Percentiles rank a stretch among this genome's conserved stretches.
Conservation (phyloP, 768 basidiomycete species). For the Boletus rubropictus region DNA sequence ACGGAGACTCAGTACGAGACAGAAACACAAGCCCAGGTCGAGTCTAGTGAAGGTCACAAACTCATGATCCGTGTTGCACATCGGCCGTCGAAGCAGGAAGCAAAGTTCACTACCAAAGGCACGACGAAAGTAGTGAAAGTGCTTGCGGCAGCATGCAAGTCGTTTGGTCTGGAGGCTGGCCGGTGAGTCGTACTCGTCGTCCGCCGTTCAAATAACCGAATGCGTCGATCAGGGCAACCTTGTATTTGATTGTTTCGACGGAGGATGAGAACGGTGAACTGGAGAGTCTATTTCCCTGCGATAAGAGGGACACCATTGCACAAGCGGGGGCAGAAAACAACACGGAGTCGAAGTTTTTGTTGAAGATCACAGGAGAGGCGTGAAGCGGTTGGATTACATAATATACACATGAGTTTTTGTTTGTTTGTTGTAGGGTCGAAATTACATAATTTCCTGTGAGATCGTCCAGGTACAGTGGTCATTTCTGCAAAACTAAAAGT, state of each 20-base stretch:
- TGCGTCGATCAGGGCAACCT: slow-evolving; percentile 12
- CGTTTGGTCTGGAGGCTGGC: slow-evolving; percentile 21
- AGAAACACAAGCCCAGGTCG: slow-evolving; percentile 1
- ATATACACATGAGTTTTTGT: too few relatives aligned
- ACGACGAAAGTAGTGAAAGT: slow-evolving; percentile 30
- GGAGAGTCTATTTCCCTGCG: slow-evolving; percentile 29
- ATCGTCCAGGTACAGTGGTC: too few relatives aligned
- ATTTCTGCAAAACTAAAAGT: too few relatives aligned
- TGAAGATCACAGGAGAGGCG: slow-evolving; percentile 20
- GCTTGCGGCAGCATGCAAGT: slow-evolving; percentile 25
- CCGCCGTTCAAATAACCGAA: not conserved
- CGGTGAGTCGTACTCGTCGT: slow-evolving; percentile 11
- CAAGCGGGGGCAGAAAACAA: slow-evolving; percentile 24
- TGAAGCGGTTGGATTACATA: too few relatives aligned
- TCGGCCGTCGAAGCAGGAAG: slow-evolving; percentile 25
- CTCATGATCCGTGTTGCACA: slow-evolving; percentile 30
- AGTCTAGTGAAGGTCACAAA: slow-evolving; percentile 8
- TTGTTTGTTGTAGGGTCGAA: too few relatives aligned
- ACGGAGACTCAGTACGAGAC: slow-evolving; percentile 5
- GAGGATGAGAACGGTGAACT: slow-evolving; percentile 22
- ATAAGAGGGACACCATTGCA: slow-evolving; percentile 22
- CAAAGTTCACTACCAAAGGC: slow-evolving; percentile 28
- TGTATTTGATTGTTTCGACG: slow-evolving; percentile 23
- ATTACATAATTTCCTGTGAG: too few relatives aligned
- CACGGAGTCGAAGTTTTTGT: slow-evolving; percentile 20